Conservation (phyloP, 2,329 filamentous ascomycete species). For the Penicillium expansum region DNA sequence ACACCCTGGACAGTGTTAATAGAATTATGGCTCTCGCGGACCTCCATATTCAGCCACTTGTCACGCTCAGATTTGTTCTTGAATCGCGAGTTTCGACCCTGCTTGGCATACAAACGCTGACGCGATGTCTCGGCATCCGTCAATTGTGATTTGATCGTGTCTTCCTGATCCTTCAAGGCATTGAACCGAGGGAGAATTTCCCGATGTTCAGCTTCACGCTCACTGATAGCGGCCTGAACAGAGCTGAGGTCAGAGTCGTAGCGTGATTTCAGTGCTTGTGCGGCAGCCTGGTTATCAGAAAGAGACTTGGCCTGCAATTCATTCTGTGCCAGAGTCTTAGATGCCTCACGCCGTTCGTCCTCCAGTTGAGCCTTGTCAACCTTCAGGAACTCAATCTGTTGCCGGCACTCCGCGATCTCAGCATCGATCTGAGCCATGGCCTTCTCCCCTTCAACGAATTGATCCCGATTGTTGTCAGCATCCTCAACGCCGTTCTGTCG, state of each 20-base stretch:
- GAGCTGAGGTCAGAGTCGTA: slow-evolving; percentile 70
- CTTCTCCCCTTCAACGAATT: slow-evolving; percentile 75
- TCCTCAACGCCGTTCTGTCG: slow-evolving; percentile 80
- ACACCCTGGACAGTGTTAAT: slow-evolving; percentile 80
- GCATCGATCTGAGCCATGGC: slow-evolving; percentile 72
- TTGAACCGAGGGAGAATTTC: slow-evolving; percentile 75
- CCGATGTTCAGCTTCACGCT: slow-evolving; percentile 73
- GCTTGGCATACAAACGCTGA: slow-evolving; percentile 83
- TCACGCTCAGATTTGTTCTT: slow-evolving; percentile 86
- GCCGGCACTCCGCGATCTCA: slow-evolving; percentile 74
- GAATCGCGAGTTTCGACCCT: slow-evolving; percentile 83
- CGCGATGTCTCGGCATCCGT: slow-evolving; percentile 72
- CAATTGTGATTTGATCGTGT: slow-evolving; percentile 66
- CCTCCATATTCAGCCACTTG: slow-evolving; percentile 73
- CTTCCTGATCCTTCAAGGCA: slow-evolving; percentile 69
- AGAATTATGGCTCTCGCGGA: slow-evolving; percentile 73
- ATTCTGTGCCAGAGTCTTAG: slow-evolving; percentile 75
- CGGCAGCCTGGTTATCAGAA: slow-evolving; percentile 74
- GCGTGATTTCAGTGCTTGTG: slow-evolving; percentile 68
- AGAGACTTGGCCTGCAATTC: slow-evolving; percentile 82
- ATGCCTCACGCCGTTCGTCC: slow-evolving; percentile 79
- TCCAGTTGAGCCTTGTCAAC: slow-evolving; percentile 86
- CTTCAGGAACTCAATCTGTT: slow-evolving; percentile 78
- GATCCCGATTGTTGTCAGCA: slow-evolving; percentile 74
- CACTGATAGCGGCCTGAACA: slow-evolving; percentile 69